Base-by-base conservation (phyloP, 306 rosid genomes). In the Dalbergia oliveri region DNA sequence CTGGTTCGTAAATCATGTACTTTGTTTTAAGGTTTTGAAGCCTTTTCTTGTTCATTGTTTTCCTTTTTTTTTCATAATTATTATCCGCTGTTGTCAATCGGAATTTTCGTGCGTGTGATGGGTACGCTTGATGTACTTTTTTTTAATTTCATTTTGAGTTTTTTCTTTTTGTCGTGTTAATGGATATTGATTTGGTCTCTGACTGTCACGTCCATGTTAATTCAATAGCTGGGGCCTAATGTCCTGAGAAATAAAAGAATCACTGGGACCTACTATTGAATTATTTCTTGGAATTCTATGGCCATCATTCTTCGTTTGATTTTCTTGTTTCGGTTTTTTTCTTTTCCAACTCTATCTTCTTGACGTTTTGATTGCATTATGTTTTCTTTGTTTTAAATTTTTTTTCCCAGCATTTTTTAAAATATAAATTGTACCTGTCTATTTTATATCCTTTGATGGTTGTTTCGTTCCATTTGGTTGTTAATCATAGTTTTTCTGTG, bases 201-300 rank as follows among this genome's bases (percentile, higher is more conserved):
- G 6, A 5, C 16, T 47, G 34, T 35, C 8, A 13, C 41, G n/a
- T 58, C 54, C 0, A 26, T 37, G 61, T 64, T 66, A 5, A 73
- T 57, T 39, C 16, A 66, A 10, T 13, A 39, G 0, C 68, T 71
- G 67, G 57, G 85, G 12, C 49, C 76, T 34, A 34, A 12, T 50
- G 57, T 50, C 57, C 19, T 4, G 19, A 26, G 5, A 50, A 43
- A 50, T n/a, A 13, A 5, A 50, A 50, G 57, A n/a, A 14, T 12
- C 13, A 0, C 62, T 71, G 67, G 57, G 85, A n/a, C 49, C 76
- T 44, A 21, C 72, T 26, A 1, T 8, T 63, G 10, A 35, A 70
- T 78, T 50, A 21, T 49, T 18, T 7, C 60, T 58, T 41, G 74
- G 1, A 23, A 7, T 62, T 69, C 11, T 18, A 11, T 57, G n/a